These are phyloP conservation scores for Fonsecaea pugnacius DNA, from an alignment of 2,329 filamentous ascomycete genomes.

Conservation along the genomic window DNA sequence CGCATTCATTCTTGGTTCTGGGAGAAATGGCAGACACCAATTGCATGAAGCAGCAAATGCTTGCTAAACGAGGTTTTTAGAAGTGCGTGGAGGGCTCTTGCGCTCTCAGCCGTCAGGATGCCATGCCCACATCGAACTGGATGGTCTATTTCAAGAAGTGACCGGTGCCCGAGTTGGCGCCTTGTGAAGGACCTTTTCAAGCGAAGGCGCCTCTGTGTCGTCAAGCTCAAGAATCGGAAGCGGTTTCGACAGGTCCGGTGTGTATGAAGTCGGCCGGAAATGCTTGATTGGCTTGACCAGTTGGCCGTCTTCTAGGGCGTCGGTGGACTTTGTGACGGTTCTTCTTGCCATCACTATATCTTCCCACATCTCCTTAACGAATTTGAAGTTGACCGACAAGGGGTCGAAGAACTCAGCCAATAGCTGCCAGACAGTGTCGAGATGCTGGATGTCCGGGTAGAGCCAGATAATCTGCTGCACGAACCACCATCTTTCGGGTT, in stretches of 20 bases:
- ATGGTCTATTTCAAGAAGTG: not conserved
- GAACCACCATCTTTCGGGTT: slow-evolving; percentile 28
- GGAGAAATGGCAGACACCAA: too few species aligned
- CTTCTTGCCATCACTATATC: slow-evolving; percentile 16
- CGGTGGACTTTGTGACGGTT: too few species aligned
- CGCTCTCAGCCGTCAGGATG: not conserved
- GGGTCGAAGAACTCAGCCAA: slow-evolving; percentile 31
- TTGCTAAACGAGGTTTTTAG: too few species aligned
- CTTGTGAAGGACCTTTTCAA: slow-evolving; percentile 11
- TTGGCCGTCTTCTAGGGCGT: not conserved
- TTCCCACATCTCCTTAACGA: slow-evolving; percentile 25
- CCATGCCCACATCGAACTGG: not conserved
- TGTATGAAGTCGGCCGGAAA: slow-evolving; percentile 21
- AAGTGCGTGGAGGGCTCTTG: not conserved
- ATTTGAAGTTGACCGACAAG: slow-evolving; percentile 18
- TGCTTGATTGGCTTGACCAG: slow-evolving; percentile 20
- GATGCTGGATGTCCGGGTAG: slow-evolving; percentile 22
- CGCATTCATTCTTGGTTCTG: too few species aligned
- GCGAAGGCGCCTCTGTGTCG: slow-evolving; percentile 3
- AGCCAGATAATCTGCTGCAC: slow-evolving; percentile 13
- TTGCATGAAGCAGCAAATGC: too few species aligned
- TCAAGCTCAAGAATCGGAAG: slow-evolving; percentile 16
- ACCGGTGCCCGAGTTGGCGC: not conserved
- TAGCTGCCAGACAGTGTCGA: slow-evolving; percentile 25
- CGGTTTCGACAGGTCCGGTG: slow-evolving; percentile 21